phyloP scores from a whole-genome alignment of 2,329 filamentous ascomycete species.

The Xylaria sp. region DNA sequence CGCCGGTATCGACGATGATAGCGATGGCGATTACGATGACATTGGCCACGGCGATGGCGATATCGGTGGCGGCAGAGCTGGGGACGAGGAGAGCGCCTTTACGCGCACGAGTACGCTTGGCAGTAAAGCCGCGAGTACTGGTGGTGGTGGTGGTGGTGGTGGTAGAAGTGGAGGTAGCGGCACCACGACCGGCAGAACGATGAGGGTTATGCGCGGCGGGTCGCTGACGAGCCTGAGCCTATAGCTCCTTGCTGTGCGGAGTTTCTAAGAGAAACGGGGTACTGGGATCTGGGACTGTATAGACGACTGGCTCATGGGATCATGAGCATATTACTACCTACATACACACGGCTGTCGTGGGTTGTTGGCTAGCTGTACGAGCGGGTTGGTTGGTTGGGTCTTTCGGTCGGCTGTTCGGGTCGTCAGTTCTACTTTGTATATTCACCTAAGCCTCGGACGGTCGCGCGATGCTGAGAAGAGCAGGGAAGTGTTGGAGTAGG shows the following conservation, averaged over 20 bases:
- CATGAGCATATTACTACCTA: not conserved
- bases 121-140: not conserved
- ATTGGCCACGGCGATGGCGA: not conserved
- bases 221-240: constrained; percentile 18
- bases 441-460: too few relatives aligned
- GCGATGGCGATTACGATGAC: too few relatives aligned
- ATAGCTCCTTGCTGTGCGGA: not conserved
- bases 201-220: constrained; percentile 29
- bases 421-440: not conserved
- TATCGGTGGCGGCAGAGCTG: constrained; percentile 18
- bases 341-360: not conserved
- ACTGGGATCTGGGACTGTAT: not conserved
- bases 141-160: too few relatives aligned
- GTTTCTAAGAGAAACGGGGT: not conserved
- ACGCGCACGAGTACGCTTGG: constrained; percentile 1
- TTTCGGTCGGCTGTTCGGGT: not conserved
- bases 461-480: not conserved
- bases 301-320: not conserved
- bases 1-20: too few relatives aligned
- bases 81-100: constrained; percentile 19
- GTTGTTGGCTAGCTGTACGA: not conserved
- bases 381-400: not conserved
- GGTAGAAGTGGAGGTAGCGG: not conserved
- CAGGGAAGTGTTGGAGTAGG: not conserved
- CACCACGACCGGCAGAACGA: constrained; percentile 16